Evolutionary conservation across 805 yeast genomes (phyloP), one percentile per base, ranked within the genome.

Genomic region (fission yeast (Schizosaccharomyces pombe)): DNA sequence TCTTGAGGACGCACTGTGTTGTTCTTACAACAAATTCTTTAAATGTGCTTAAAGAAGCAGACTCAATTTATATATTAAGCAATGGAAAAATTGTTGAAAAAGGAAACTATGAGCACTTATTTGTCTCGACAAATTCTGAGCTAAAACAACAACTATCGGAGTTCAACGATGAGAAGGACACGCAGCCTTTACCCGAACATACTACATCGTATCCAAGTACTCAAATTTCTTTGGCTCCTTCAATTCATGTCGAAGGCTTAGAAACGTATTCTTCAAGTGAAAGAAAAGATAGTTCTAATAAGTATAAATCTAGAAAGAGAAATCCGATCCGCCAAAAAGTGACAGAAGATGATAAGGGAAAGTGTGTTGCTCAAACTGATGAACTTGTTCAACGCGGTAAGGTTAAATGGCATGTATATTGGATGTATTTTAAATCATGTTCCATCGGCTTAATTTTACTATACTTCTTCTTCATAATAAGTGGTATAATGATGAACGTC

Each of bases 301-400:
- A n/a, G 14, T 16, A 16, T 22, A 26, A 16, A 4, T 1, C 22
- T n/a, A 40, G 22, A 3, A n/a, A 40, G 47, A 40, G 26, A 3
- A 26, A 26, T 14, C 47, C 26, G 12, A n/a, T 40, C 22, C 47
- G 47, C 22, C 24, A 22, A 5, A 40, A 40, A 26, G 24, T 40
- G 4, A 22, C 26, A 11, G 47, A 40, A 11, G 62, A 60, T 43
- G 62, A 60, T 55, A 60, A 59, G 31, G 55, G 51, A 52, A 57
- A 57, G 55, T 62, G 57, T 11, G 59, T 63, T 26, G 58, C 59
- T 24, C 63, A 60, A 55, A 51, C 54, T 22, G 78, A 76, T 61
- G 99, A 91, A 68, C 86, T 78, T 59, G 75, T 81, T 56, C 95
- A 91, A 68, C 89, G 85, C 64, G 99, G 99, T 56, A 79, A 86